These are phyloP conservation scores for Elsinoe arachidis DNA, from an alignment of 2,329 filamentous ascomycete species.

Conservation along the genomic window DNA sequence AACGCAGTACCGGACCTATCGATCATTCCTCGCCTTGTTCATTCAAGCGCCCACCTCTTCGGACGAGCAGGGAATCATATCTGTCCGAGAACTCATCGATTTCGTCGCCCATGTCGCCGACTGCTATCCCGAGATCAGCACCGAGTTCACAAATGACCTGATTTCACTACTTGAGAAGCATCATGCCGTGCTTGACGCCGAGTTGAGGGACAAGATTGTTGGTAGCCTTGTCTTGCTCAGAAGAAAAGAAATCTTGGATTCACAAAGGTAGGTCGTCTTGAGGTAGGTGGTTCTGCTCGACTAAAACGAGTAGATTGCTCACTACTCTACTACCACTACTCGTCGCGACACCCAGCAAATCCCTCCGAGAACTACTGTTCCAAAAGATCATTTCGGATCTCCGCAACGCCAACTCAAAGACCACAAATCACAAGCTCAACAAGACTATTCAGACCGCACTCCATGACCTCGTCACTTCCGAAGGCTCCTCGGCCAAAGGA, in stretches of 20 bases:
- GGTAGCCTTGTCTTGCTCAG: conserved; percentile 77
- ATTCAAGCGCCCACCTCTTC: conserved; percentile 71
- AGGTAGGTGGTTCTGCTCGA: conserved; percentile 13
- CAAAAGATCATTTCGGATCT: conserved; percentile 87
- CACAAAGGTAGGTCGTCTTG: conserved; percentile 45
- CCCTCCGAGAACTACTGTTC: conserved; percentile 73
- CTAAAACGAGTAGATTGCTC: conserved; percentile 45
- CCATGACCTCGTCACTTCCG: conserved; percentile 81
- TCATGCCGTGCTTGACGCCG: conserved; percentile 71
- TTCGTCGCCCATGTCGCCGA: conserved; percentile 90
- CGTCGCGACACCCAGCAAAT: conserved; percentile 84
- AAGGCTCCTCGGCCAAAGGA: conserved; percentile 74
- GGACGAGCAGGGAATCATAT: conserved; percentile 68
- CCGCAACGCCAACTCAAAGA: conserved; percentile 75
- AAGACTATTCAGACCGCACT: conserved; percentile 86
- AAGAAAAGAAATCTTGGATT: conserved; percentile 89
- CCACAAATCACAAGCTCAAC: conserved; percentile 87
- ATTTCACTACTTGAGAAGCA: conserved; percentile 73
- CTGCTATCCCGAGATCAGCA: conserved; percentile 77
- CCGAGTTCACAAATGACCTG: conserved; percentile 68
- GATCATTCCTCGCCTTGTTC: conserved; percentile 85
- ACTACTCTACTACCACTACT: conserved; percentile 93
- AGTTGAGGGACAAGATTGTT: conserved; percentile 89
- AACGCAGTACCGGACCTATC: conserved; percentile 84
- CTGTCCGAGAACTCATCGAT: conserved; percentile 84